Conservation (phyloP, 306 rosid genomes). For the Hylodesmum podocarpum region DNA sequence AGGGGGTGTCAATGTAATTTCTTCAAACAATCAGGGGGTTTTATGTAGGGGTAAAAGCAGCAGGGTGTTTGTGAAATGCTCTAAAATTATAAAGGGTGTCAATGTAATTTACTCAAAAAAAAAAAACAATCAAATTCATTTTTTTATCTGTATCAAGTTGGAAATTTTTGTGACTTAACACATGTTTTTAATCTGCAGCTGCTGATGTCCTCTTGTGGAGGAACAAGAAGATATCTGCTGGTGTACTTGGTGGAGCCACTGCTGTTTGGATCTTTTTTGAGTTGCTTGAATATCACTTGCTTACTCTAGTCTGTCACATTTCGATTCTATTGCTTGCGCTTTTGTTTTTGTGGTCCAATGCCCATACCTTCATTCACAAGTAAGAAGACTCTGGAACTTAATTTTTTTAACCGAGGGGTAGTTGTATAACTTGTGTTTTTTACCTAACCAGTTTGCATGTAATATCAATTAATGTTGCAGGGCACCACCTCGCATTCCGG, state of each 20-base stretch:
- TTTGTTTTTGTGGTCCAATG: slow-evolving; percentile 93
- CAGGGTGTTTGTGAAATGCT: no score
- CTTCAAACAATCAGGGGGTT: no score
- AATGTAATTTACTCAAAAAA: no score
- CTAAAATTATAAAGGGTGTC: no score
- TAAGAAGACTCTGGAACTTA: slow-evolving; percentile 46
- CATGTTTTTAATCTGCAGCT: no score
- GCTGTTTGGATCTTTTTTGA: slow-evolving; percentile 75
- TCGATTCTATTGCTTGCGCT: slow-evolving; percentile 57
- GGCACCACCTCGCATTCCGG: slow-evolving; percentile 72
- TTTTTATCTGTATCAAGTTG: background rate
- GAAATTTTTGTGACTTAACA: no score
- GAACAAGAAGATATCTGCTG: slow-evolving; percentile 83
- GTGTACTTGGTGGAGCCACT: slow-evolving; percentile 74
- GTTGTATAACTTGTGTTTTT: background rate
- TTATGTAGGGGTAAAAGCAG: no score
- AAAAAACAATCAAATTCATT: background rate
- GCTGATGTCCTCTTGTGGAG: slow-evolving; percentile 90
- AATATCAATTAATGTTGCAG: slow-evolving; percentile 39
- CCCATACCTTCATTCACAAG: slow-evolving; percentile 80
- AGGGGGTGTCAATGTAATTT: no score
- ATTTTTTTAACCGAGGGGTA: background rate
- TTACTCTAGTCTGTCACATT: slow-evolving; percentile 70
- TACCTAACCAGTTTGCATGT: background rate
- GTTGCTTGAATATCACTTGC: slow-evolving; percentile 79